Evolutionary conservation across 1,284 basidiomycete genomes (phyloP).

Genomic region (Tausonia pullulans): DNA sequence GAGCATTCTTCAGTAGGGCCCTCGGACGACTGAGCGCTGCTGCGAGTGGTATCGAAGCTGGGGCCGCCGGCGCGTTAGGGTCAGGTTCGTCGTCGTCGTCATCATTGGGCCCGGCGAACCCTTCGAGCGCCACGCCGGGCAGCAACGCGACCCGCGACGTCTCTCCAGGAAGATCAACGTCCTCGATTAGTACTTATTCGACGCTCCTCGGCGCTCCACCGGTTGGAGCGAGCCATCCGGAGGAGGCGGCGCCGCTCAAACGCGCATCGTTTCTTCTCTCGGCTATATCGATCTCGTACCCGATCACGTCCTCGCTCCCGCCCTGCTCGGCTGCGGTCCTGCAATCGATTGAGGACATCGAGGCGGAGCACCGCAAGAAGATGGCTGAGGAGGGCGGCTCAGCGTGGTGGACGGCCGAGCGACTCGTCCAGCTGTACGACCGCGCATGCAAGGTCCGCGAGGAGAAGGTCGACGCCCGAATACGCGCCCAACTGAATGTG

Average conservation of each 20-base stretch:
- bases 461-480: slow-evolving; percentile 45
- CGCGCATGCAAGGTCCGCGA: slow-evolving; percentile 33
- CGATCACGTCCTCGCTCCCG: slow-evolving; percentile 66
- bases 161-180: neutral
- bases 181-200: neutral
- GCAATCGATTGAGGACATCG: slow-evolving; percentile 33
- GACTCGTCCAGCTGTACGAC: slow-evolving; percentile 32
- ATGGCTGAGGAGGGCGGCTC: slow-evolving; percentile 28
- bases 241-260: slow-evolving; percentile 46
- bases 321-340: slow-evolving; percentile 59
- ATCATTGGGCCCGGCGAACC: neutral
- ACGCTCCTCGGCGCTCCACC: neutral
- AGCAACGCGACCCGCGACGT: neutral
- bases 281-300: slow-evolving; percentile 68
- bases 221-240: neutral
- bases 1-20: slow-evolving; percentile 13
- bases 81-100: neutral
- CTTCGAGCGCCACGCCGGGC: neutral
- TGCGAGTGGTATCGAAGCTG: neutral
- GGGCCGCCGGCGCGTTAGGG: neutral
- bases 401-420: slow-evolving; percentile 33
- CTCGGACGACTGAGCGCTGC: neutral
- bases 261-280: slow-evolving; percentile 76
- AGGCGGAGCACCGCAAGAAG: slow-evolving; percentile 51
- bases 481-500: too few relatives aligned